Conservation (phyloP, 768 basidiomycete genomes). For the Leccinum uliginosum region DNA sequence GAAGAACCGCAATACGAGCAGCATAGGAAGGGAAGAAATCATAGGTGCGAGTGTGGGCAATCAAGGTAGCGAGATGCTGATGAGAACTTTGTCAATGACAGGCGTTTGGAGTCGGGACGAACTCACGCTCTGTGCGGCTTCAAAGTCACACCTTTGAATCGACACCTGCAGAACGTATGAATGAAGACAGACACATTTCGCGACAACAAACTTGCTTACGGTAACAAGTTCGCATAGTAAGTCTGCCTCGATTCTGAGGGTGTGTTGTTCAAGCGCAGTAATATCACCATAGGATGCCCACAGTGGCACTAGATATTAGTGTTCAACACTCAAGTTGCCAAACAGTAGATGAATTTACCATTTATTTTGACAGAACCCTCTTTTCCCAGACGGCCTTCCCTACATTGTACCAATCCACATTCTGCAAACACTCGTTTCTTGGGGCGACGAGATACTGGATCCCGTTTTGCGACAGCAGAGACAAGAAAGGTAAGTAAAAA, state of each 20-base stretch:
- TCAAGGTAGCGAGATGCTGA: slow-evolving; percentile 42
- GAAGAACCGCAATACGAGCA: slow-evolving; percentile 60
- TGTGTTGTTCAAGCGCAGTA: slow-evolving; percentile 41
- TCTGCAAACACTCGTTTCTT: slow-evolving; percentile 66
- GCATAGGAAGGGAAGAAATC: slow-evolving; percentile 53
- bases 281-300: slow-evolving; percentile 55
- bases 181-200: neutral
- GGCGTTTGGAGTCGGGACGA: neutral
- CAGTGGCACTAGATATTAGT: slow-evolving; percentile 39
- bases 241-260: slow-evolving; percentile 67
- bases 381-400: slow-evolving; percentile 39
- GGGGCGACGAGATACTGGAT: slow-evolving; percentile 69
- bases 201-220: slow-evolving; percentile 34
- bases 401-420: slow-evolving; percentile 51
- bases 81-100: neutral
- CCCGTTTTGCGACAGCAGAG: slow-evolving; percentile 62
- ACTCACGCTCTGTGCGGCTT: slow-evolving; percentile 54
- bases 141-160: slow-evolving; percentile 66
- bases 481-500: slow-evolving; percentile 65
- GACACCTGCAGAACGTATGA: slow-evolving; percentile 40
- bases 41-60: slow-evolving; percentile 59
- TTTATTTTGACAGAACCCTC: slow-evolving; percentile 10
- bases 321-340: neutral
- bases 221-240: slow-evolving; percentile 65
- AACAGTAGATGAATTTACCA: slow-evolving; percentile 5